phyloP scores from a whole-genome alignment of 2,329 filamentous ascomycete genomes.

The Sclerotinia minor region DNA sequence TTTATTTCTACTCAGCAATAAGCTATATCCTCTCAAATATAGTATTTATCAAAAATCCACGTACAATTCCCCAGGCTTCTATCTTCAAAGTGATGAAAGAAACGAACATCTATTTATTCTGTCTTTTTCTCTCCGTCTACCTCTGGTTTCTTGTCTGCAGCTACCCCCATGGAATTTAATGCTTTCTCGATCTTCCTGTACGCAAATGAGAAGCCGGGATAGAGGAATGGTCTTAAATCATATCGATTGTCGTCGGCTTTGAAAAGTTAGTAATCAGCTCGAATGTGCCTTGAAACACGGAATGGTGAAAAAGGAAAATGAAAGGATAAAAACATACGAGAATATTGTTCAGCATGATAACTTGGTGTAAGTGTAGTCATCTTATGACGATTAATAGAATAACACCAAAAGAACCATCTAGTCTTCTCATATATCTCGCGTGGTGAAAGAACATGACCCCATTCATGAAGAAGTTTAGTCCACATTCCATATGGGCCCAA shows the following conservation, averaged over 20 bases:
- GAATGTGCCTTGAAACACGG: not conserved
- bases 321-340: constrained; percentile 2
- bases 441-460: constrained; percentile 21
- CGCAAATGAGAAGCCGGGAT: constrained; percentile 41
- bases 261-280: constrained; percentile 44
- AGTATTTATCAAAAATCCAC: too few species aligned
- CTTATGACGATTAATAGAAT: constrained; percentile 63
- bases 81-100: too few species aligned
- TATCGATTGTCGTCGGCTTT: constrained; percentile 58
- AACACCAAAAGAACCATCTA: constrained; percentile 41
- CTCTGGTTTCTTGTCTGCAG: constrained; percentile 16
- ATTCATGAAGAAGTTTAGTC: constrained; percentile 22
- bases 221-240: constrained; percentile 57
- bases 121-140: not conserved
- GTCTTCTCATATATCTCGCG: constrained; percentile 21
- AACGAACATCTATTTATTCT: not conserved
- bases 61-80: too few species aligned
- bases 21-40: too few species aligned
- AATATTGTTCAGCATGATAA: constrained; percentile 38
- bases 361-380: constrained; percentile 33
- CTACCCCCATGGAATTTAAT: constrained; percentile 14
- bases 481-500: constrained; percentile 44
- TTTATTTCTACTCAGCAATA: too few species aligned
- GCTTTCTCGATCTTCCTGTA: constrained; percentile 24
- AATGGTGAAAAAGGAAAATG: not conserved